Conservation (phyloP, 2,329 filamentous ascomycete species). For the Penicillium glabrum region DNA sequence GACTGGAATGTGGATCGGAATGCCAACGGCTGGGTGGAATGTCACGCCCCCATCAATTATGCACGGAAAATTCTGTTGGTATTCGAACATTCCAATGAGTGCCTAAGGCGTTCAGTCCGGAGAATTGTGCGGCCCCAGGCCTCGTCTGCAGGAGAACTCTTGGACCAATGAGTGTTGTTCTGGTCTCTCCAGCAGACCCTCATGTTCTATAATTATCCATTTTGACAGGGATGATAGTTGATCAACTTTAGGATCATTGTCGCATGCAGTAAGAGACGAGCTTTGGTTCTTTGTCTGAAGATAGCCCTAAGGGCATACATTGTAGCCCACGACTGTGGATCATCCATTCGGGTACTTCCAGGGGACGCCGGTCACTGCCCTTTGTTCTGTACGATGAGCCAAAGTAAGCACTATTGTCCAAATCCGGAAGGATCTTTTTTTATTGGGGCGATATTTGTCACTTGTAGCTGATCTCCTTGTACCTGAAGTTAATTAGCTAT, state of each 20-base stretch:
- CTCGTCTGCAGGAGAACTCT: slow-evolving; percentile 14
- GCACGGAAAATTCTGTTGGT: slow-evolving; percentile 23
- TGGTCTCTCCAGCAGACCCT: slow-evolving; percentile 2
- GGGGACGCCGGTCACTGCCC: background rate
- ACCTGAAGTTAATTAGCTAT: background rate
- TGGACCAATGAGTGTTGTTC: slow-evolving; percentile 1
- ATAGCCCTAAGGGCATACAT: background rate
- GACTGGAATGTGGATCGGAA: slow-evolving; percentile 29
- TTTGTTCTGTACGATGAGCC: background rate
- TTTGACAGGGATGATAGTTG: background rate
- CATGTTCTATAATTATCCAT: slow-evolving; percentile 23
- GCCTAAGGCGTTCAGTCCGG: background rate
- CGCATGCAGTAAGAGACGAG: background rate
- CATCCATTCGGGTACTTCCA: background rate
- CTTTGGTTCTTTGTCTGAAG: background rate
- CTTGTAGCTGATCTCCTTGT: background rate
- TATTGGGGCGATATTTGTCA: background rate
- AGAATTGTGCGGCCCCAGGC: background rate
- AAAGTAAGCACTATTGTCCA: background rate
- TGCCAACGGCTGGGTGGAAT: slow-evolving; percentile 33
- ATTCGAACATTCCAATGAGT: slow-evolving; percentile 22
- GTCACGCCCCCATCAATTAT: slow-evolving; percentile 32
- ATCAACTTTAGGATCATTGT: background rate
- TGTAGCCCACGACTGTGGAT: background rate
- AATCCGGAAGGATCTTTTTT: background rate